Percentiles rank a stretch among this genome's conserved stretches.
Conservation (phyloP, 306 rosid species). For the Vigna reflexopilosa region DNA sequence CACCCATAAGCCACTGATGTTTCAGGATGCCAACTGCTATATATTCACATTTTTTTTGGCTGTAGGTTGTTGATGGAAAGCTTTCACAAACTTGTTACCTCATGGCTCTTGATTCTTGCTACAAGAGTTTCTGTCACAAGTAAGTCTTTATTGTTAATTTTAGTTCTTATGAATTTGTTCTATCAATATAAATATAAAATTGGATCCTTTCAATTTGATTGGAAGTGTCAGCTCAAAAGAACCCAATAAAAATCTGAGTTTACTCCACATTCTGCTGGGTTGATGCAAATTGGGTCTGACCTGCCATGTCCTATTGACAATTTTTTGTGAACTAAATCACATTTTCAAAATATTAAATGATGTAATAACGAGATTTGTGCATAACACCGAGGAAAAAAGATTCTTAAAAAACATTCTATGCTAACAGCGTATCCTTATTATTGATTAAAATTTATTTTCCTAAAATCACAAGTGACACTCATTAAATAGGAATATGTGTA, state of each 20-base stretch:
- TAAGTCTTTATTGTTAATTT: constrained; percentile 50
- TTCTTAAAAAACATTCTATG: background rate
- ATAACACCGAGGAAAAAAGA: background rate
- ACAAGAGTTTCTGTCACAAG: constrained; percentile 75
- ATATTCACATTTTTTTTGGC: constrained; percentile 35
- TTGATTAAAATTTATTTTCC: background rate
- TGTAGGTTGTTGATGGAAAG: constrained; percentile 96
- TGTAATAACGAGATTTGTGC: background rate
- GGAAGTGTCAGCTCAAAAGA: constrained; percentile 19
- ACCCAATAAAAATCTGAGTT: background rate
- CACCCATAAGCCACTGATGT: constrained; percentile 23
- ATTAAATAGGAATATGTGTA: constrained; percentile 14
- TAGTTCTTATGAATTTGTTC: constrained; percentile 9
- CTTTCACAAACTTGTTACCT: constrained; percentile 98
- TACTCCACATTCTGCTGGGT: constrained; percentile 4
- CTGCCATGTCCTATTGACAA: constrained; percentile 18
- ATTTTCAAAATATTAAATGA: constrained; percentile 22
- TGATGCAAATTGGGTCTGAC: constrained; percentile 6
- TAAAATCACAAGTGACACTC: background rate
- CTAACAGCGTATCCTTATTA: background rate
- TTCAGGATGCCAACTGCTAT: constrained; percentile 44
- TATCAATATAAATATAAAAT: constrained; percentile 6
- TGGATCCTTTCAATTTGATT: background rate
- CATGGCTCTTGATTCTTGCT: constrained; percentile 94
- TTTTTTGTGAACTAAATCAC: background rate